Percentiles rank a stretch among this genome's conserved stretches.
These are phyloP conservation scores for Macadamia integrifolia DNA, from an alignment of 164 flowering plant genomes.

Conservation along the genomic window DNA sequence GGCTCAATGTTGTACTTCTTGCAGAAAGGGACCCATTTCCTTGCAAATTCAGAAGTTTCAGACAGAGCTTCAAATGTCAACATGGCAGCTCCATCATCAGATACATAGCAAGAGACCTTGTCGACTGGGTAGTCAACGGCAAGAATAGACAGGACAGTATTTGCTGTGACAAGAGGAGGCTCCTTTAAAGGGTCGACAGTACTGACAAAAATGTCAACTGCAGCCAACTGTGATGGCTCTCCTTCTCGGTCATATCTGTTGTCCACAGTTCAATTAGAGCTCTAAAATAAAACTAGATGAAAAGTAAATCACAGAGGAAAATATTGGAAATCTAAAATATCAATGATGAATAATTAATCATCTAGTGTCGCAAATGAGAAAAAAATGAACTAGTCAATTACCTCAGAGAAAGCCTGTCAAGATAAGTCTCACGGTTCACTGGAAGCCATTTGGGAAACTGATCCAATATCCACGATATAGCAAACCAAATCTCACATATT, in stretches of 20 bases:
- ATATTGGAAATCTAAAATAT: neutral
- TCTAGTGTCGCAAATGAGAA: neutral
- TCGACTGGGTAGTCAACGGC: slow-evolving; percentile 65
- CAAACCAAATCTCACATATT: slow-evolving; percentile 58
- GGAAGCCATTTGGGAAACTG: slow-evolving; percentile 60
- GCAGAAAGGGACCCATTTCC: slow-evolving; percentile 63
- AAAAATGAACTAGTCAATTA: slow-evolving; percentile 1
- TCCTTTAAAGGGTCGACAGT: slow-evolving; percentile 64
- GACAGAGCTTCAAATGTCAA: slow-evolving; percentile 53
- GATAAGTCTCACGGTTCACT: slow-evolving; percentile 47
- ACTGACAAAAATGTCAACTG: slow-evolving; percentile 49
- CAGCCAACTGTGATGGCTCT: slow-evolving; percentile 44
- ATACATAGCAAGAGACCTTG: slow-evolving; percentile 57
- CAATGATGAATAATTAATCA: neutral
- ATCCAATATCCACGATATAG: slow-evolving; percentile 49
- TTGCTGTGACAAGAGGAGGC: slow-evolving; percentile 58
- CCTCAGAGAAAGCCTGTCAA: slow-evolving; percentile 49
- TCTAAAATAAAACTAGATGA: neutral
- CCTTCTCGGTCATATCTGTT: slow-evolving; percentile 54
- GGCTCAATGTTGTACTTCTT: slow-evolving; percentile 52
- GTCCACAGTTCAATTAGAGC: slow-evolving; percentile 10
- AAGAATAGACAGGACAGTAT: slow-evolving; percentile 54
- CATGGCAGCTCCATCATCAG: slow-evolving; percentile 68
- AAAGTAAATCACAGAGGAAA: neutral
- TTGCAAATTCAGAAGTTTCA: slow-evolving; percentile 56